These are phyloP conservation scores for Saitozyma podzolica DNA, from an alignment of 768 basidiomycete species.

Conservation along the genomic window DNA sequence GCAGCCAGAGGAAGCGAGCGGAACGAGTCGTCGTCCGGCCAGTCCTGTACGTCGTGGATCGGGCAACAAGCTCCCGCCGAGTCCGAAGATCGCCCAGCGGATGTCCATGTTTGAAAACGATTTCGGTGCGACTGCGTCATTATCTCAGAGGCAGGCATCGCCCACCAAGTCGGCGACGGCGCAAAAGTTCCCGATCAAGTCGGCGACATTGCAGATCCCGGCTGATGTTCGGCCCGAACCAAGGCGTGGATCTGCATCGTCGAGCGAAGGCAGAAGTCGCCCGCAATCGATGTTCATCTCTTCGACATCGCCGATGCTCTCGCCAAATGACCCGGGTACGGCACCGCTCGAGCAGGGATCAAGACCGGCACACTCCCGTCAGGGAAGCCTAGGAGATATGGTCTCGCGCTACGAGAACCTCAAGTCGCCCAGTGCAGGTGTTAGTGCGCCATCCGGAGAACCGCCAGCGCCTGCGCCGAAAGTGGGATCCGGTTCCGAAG, in stretches of 20 bases:
- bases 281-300: conserved; percentile 38
- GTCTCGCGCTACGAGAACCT: conserved; percentile 40
- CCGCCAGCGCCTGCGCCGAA: not conserved
- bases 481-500: conserved; percentile 1
- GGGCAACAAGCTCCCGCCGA: not conserved
- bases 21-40: conserved; percentile 5
- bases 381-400: conserved; percentile 48
- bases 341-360: not conserved
- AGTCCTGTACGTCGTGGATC: not conserved
- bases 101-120: not conserved
- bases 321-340: conserved; percentile 4
- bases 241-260: not conserved
- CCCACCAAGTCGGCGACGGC: too few species aligned
- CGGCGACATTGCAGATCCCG: too few species aligned
- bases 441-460: not conserved
- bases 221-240: not conserved
- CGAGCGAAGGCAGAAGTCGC: conserved; percentile 9
- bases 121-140: not conserved
- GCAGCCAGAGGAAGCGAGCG: conserved; percentile 34
- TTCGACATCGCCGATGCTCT: conserved; percentile 14
- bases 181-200: too few species aligned
- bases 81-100: conserved; percentile 1
- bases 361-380: conserved; percentile 29
- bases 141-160: too few species aligned
- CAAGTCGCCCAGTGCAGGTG: conserved; percentile 19